These are phyloP conservation scores for Gamsiella multidivaricata DNA, from an alignment of 192 early-diverging fungal species.

Conservation along the genomic window DNA sequence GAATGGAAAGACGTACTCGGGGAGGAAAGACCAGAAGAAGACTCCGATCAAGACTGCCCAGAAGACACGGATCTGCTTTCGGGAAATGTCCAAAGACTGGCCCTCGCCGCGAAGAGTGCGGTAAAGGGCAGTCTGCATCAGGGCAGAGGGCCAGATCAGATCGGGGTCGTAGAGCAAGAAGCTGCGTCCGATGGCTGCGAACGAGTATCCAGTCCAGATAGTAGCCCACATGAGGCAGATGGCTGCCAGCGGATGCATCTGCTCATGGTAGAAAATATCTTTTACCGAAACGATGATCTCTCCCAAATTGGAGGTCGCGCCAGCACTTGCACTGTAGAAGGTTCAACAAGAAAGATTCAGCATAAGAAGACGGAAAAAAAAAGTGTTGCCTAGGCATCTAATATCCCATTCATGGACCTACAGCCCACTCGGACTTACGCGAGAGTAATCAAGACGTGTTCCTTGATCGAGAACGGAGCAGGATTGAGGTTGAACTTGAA, in stretches of 20 bases:
- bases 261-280: slow-evolving; percentile 57
- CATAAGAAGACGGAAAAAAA: neutral
- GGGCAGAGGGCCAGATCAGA: slow-evolving; percentile 55
- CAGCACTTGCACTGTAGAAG: slow-evolving; percentile 45
- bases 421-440: slow-evolving; percentile 48
- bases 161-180: slow-evolving; percentile 57
- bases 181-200: slow-evolving; percentile 49
- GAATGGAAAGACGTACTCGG: slow-evolving; percentile 55
- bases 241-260: slow-evolving; percentile 56
- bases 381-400: too few relatives aligned
- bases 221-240: slow-evolving; percentile 55
- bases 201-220: slow-evolving; percentile 56
- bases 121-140: slow-evolving; percentile 55
- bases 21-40: slow-evolving; percentile 57
- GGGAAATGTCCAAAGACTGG: slow-evolving; percentile 26
- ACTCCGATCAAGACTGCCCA: slow-evolving; percentile 47
- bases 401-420: too few relatives aligned
- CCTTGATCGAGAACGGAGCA: slow-evolving; percentile 62
- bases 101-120: slow-evolving; percentile 51
- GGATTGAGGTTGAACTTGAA: slow-evolving; percentile 59
- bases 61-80: slow-evolving; percentile 52
- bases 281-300: slow-evolving; percentile 60
- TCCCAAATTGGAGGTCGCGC: slow-evolving; percentile 53
- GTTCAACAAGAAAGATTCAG: too few relatives aligned
- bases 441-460: slow-evolving; percentile 59